Conservation (phyloP, 208 protist genomes). For the Leptomonas seymouri region DNA sequence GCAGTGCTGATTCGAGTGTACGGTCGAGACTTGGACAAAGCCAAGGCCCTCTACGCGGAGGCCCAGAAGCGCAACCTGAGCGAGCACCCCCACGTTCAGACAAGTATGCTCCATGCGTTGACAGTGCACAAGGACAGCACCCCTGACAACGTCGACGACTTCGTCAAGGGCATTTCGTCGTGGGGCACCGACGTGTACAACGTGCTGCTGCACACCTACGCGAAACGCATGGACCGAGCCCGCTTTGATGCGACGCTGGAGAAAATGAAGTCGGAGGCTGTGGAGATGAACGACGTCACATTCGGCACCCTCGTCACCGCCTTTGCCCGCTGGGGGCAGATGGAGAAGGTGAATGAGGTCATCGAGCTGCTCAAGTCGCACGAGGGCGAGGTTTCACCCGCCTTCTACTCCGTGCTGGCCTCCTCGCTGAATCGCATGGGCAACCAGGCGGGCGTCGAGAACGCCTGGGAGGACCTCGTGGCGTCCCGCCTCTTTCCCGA, state of each 20-base stretch:
- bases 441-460: slow-evolving; percentile 71
- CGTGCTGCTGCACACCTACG: slow-evolving; percentile 85
- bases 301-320: slow-evolving; percentile 90
- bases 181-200: slow-evolving; percentile 89
- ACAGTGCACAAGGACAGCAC: slow-evolving; percentile 29
- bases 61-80: slow-evolving; percentile 64
- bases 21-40: slow-evolving; percentile 44
- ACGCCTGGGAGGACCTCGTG: slow-evolving; percentile 86
- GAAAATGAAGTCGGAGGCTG: slow-evolving; percentile 74
- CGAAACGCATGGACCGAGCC: slow-evolving; percentile 57
- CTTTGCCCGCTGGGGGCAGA: slow-evolving; percentile 77
- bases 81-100: slow-evolving; percentile 85
- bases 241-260: slow-evolving; percentile 72
- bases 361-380: slow-evolving; percentile 78
- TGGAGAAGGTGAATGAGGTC: slow-evolving; percentile 70
- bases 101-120: slow-evolving; percentile 76
- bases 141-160: slow-evolving; percentile 31
- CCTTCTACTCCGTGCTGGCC: slow-evolving; percentile 87
- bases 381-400: slow-evolving; percentile 71
- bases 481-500: slow-evolving; percentile 84
- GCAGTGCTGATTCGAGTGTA: slow-evolving; percentile 81
- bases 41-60: slow-evolving; percentile 60
- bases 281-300: slow-evolving; percentile 90
- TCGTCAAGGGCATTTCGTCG: slow-evolving; percentile 50
- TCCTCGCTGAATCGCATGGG: slow-evolving; percentile 84